A percentile compares a stretch with the other conserved stretches of the same genome.
Evolutionary conservation across 2,329 filamentous ascomycete species (phyloP).

Genomic region (Colletotrichum brevisporum): DNA sequence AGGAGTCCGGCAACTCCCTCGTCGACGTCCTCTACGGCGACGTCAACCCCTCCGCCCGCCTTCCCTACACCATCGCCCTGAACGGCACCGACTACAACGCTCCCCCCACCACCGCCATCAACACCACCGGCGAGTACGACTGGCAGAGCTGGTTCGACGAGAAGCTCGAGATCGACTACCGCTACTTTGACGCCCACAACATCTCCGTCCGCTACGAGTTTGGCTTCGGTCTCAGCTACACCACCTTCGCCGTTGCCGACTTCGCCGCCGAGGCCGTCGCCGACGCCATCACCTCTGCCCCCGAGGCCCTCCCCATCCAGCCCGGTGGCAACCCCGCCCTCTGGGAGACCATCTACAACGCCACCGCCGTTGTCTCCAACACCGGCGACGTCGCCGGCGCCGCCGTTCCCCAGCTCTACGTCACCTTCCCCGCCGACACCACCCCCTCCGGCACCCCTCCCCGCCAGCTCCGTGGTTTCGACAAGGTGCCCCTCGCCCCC

Average conservation of each 20-base stretch:
- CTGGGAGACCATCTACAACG: constrained; percentile 64
- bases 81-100: constrained; percentile 64
- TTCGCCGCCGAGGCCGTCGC: constrained; percentile 43
- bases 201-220: constrained; percentile 75
- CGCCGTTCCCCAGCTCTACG: constrained; percentile 69
- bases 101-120: constrained; percentile 54
- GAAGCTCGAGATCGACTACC: constrained; percentile 78
- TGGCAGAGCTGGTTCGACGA: constrained; percentile 69
- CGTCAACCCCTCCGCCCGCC: constrained; percentile 76
- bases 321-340: constrained; percentile 71
- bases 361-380: constrained; percentile 64
- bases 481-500: constrained; percentile 60
- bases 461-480: constrained; percentile 65
- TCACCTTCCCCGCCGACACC: constrained; percentile 55
- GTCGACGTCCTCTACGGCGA: constrained; percentile 78
- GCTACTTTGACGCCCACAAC: constrained; percentile 72
- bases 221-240: constrained; percentile 79
- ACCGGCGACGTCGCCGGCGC: constrained; percentile 63
- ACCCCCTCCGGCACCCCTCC: constrained; percentile 61
- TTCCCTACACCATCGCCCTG: constrained; percentile 80
- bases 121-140: constrained; percentile 54
- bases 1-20: constrained; percentile 79
- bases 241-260: constrained; percentile 68
- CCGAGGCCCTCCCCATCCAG: constrained; percentile 47
- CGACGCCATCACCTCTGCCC: constrained; percentile 46